phyloP scores from a whole-genome alignment of 441 rosid genomes.

The Manihot esculenta region DNA sequence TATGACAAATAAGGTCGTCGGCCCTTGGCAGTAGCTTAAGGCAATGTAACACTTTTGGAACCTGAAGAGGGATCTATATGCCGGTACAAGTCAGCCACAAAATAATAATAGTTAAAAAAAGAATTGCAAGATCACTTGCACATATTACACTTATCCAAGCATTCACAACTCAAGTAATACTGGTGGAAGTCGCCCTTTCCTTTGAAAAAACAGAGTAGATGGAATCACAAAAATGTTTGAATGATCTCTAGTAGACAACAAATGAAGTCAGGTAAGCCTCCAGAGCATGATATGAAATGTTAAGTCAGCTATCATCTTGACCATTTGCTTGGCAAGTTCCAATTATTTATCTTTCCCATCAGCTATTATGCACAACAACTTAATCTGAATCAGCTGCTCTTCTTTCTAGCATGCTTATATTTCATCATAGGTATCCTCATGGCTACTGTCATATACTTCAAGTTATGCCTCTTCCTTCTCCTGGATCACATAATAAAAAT shows the following conservation, averaged over 20 bases:
- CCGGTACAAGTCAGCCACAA: no score
- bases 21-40: no score
- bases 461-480: slow-evolving; percentile 38
- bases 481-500: slow-evolving; percentile 22
- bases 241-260: not conserved
- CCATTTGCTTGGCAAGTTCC: not conserved
- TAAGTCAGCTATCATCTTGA: not conserved
- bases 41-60: no score
- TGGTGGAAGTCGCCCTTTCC: not conserved
- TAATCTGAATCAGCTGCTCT: not conserved
- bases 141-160: not conserved
- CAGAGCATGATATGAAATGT: not conserved
- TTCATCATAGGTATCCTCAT: slow-evolving; percentile 10
- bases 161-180: not conserved
- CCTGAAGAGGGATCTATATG: no score
- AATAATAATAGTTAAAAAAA: no score
- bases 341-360: not conserved
- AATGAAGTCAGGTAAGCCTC: not conserved
- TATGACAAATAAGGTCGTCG: no score
- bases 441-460: slow-evolving; percentile 23
- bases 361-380: not conserved
- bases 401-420: slow-evolving; percentile 13
- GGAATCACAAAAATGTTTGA: no score
- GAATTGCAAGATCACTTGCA: not conserved
- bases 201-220: not conserved